Base-by-base conservation (phyloP, 2,329 filamentous ascomycete genomes). In the Claviceps purpurea region DNA sequence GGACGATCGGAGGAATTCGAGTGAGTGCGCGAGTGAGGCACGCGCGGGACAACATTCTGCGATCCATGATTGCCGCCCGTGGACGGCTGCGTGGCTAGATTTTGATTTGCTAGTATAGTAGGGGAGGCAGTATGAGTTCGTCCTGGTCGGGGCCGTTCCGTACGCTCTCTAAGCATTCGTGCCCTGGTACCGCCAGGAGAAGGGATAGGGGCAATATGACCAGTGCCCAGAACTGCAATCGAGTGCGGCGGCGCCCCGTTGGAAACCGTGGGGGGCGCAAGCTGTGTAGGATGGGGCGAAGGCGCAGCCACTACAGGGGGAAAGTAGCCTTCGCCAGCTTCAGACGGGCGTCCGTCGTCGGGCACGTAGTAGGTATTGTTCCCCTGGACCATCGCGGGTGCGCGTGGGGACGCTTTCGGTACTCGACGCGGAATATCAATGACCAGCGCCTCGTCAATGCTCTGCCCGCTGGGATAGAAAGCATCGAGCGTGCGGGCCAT, bases 341-440 rank as follows among this genome's bases (percentile, higher is more conserved):
- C 86, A 4, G 77, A 73, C 10, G 85, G 85, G 38, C 80, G 73
- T 20, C 73, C 70, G 22, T 87, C 82, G 30, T 89, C 84, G 56
- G 74, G 63, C 58, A 77, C 73, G 61, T 79, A 78, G 62, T 79
- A 80, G 39, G 73, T 71, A 46, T 74, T 69, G 16, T 69, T 50
- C 10, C 63, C 46, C 67, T 61, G 58, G 71, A 67, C 26, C 26
- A 46, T 72, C 64, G 52, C 76, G 68, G 58, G 74, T 7, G 68
- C 65, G 54, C 83, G 76, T 2, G 90, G 90, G 10, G 89, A 95
- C 11, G 87, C 82, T 59, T 84, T 85, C 1, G 90, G 89, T 0
- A 88, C 90, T 54, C 85, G 79, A 51, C 82, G 80, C 16, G 89
- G 88, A 20, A 94, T 82, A 60, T 97, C 90, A 62, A 98, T 95